Conservation (phyloP, 2,329 filamentous ascomycete genomes). For the Neoascochyta sp. region DNA sequence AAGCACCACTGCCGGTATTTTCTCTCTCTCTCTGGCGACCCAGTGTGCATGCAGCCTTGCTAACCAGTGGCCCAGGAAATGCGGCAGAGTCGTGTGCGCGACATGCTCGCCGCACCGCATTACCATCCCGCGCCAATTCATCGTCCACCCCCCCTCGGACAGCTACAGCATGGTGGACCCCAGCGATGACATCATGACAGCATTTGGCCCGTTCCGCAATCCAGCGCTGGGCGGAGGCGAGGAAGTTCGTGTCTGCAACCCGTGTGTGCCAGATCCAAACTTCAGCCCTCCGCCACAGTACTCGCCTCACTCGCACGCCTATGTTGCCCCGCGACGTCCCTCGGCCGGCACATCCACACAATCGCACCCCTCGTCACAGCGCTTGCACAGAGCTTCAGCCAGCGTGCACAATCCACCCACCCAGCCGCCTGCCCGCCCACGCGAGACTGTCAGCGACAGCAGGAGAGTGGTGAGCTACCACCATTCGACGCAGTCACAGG, state of each 20-base stretch:
- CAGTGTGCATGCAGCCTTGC: neutral
- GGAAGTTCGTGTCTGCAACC: constrained; percentile 67
- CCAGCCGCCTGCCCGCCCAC: constrained; percentile 16
- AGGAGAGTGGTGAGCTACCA: constrained; percentile 26
- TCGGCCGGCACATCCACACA: constrained; percentile 8
- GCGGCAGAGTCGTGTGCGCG: constrained; percentile 85
- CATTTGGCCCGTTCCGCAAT: constrained; percentile 39
- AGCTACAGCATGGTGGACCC: constrained; percentile 34
- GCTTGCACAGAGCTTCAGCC: constrained; percentile 18
- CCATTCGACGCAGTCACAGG: constrained; percentile 13
- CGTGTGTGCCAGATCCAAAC: constrained; percentile 68
- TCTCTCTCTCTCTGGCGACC: no score
- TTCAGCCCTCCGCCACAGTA: constrained; percentile 56
- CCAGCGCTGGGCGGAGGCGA: constrained; percentile 60
- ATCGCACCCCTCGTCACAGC: constrained; percentile 12
- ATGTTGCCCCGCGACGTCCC: neutral
- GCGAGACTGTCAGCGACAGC: no score
- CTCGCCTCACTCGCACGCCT: neutral
- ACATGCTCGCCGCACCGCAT: constrained; percentile 91
- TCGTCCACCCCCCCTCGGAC: constrained; percentile 64
- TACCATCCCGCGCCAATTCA: constrained; percentile 88
- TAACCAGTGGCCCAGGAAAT: constrained; percentile 59
- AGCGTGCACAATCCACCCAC: constrained; percentile 18
- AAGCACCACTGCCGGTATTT: constrained; percentile 86
- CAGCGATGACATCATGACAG: constrained; percentile 22